phyloP scores from a whole-genome alignment of 2,329 filamentous ascomycete species.

The Zymoseptoria ardabiliae region DNA sequence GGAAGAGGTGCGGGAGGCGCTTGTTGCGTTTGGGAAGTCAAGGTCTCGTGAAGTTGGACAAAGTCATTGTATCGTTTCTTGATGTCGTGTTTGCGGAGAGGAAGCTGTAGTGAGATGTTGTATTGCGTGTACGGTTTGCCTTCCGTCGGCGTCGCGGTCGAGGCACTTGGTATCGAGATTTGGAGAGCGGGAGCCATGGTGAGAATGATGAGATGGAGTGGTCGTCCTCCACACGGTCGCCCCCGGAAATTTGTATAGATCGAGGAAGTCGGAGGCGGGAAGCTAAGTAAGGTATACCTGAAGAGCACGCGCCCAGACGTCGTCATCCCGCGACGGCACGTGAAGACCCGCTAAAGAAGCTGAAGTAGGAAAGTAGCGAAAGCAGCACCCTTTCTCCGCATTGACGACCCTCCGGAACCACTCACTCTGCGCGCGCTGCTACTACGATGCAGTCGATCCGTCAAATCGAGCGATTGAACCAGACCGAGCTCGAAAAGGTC shows the following conservation, averaged over 20 bases:
- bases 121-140: constrained; percentile 68
- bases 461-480: constrained; percentile 86
- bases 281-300: not conserved
- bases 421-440: not conserved
- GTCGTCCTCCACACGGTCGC: not conserved
- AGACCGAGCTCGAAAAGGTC: constrained; percentile 84
- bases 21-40: constrained; percentile 53
- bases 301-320: not conserved
- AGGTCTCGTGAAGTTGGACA: constrained; percentile 54
- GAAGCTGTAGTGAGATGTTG: constrained; percentile 69
- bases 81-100: constrained; percentile 66
- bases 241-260: not conserved
- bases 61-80: constrained; percentile 83
- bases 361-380: not conserved
- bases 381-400: not conserved
- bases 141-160: constrained; percentile 41
- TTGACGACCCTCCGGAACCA: not conserved
- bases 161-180: constrained; percentile 43
- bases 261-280: not conserved
- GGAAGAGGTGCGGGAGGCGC: constrained; percentile 63
- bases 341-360: not conserved
- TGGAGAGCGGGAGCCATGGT: constrained; percentile 39
- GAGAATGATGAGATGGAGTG: not conserved
- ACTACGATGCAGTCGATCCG: constrained; percentile 83
- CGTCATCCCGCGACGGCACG: not conserved